Evolutionary conservation across 2,329 filamentous ascomycete species (phyloP).

Genomic region (Aspergillus spinulosporus): DNA sequence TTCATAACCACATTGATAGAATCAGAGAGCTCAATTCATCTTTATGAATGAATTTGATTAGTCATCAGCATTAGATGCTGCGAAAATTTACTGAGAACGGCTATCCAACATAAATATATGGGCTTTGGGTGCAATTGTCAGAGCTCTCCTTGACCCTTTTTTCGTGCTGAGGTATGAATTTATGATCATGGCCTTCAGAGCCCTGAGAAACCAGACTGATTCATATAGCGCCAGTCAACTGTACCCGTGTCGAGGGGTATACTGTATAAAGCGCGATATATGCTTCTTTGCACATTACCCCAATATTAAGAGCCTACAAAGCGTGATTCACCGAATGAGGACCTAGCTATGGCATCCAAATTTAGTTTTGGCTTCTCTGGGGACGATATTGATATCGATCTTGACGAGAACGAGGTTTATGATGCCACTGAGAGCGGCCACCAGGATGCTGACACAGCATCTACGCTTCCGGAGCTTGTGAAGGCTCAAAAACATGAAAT

Average conservation of each 20-base stretch:
- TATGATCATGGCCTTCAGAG: not conserved
- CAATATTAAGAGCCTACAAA: not conserved
- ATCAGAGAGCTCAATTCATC: too few relatives aligned
- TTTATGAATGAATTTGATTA: constrained; percentile 12
- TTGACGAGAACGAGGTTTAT: constrained; percentile 30
- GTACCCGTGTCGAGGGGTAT: not conserved
- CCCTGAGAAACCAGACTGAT: not conserved
- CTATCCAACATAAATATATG: not conserved
- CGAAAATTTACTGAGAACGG: constrained; percentile 10
- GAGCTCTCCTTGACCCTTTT: not conserved
- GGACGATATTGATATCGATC: constrained; percentile 58
- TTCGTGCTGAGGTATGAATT: not conserved
- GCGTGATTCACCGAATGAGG: not conserved
- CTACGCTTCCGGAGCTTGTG: constrained; percentile 35
- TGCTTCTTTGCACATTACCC: not conserved
- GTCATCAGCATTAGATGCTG: constrained; percentile 16
- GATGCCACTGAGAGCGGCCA: constrained; percentile 9
- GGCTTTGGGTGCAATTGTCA: not conserved
- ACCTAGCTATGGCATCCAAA: constrained; percentile 22
- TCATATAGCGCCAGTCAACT: not conserved
- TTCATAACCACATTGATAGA: too few relatives aligned
- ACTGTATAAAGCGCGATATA: not conserved
- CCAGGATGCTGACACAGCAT: constrained; percentile 15
- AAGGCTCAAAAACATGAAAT: constrained; percentile 46
- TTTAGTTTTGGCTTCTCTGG: constrained; percentile 62